Evolutionary conservation across 768 basidiomycete genomes (phyloP).

Genomic region (Suillus sp.): DNA sequence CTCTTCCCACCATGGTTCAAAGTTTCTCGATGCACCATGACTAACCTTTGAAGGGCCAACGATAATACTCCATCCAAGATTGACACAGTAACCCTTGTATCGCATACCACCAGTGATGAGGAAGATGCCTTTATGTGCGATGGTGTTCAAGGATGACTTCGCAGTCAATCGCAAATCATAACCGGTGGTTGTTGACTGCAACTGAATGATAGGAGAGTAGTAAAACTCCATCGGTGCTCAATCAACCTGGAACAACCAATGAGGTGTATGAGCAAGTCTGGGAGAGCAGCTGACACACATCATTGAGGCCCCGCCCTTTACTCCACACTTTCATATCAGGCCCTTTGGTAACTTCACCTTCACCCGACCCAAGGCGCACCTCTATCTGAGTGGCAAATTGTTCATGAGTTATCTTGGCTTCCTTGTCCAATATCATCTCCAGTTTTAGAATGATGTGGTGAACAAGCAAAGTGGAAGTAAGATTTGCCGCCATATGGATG

Average conservation of each 20-base stretch:
- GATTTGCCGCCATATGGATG: constrained; percentile 67
- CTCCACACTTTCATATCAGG: too few relatives aligned
- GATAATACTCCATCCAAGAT: constrained; percentile 91
- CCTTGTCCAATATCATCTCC: too few relatives aligned
- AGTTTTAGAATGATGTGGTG: too few relatives aligned
- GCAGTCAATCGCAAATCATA: constrained; percentile 90
- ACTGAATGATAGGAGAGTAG: constrained; percentile 95
- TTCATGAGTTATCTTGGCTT: too few relatives aligned
- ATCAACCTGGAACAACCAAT: constrained; percentile 61
- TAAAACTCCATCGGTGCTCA: constrained; percentile 89
- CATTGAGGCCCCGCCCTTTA: constrained; percentile 70
- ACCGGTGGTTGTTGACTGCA: constrained; percentile 76
- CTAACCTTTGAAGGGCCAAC: constrained; percentile 88
- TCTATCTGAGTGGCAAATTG: constrained; percentile 91
- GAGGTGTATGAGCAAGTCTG: constrained; percentile 1
- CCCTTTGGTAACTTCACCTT: constrained; percentile 60
- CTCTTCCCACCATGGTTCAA: too few relatives aligned
- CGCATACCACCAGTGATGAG: constrained; percentile 86
- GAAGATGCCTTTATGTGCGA: constrained; percentile 88
- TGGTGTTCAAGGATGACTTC: constrained; percentile 79
- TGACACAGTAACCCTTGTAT: constrained; percentile 92
- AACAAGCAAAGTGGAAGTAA: too few relatives aligned
- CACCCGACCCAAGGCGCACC: constrained; percentile 78
- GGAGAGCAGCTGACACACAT: constrained; percentile 51
- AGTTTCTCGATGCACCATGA: too few relatives aligned